phyloP scores from a whole-genome alignment of 2,329 filamentous ascomycete genomes.

The Penicillium sp. region DNA sequence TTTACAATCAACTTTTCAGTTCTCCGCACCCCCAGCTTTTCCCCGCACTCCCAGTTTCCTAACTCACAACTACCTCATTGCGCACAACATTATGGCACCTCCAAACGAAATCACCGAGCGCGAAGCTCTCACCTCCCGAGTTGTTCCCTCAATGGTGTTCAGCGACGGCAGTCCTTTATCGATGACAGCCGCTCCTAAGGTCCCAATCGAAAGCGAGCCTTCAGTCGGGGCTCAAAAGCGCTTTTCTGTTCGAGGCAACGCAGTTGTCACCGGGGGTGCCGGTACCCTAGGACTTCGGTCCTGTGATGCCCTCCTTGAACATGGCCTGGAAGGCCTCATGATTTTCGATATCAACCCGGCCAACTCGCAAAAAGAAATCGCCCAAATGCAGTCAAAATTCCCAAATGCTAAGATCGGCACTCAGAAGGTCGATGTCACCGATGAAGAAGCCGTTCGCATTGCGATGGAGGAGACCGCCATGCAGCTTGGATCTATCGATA shows the following conservation, averaged over 20 bases:
- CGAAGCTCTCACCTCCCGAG: conserved; percentile 17
- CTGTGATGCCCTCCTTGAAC: conserved; percentile 65
- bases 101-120: conserved; percentile 14
- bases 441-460: conserved; percentile 36
- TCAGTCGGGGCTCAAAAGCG: conserved; percentile 13
- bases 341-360: conserved; percentile 61
- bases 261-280: conserved; percentile 62
- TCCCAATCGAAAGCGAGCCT: conserved; percentile 4
- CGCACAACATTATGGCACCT: not conserved
- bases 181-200: conserved; percentile 7
- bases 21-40: not conserved
- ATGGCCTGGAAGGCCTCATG: conserved; percentile 60
- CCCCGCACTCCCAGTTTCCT: not conserved
- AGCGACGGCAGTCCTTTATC: conserved; percentile 18
- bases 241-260: conserved; percentile 24
- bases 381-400: conserved; percentile 54
- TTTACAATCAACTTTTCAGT: not conserved
- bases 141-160: conserved; percentile 18
- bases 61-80: not conserved
- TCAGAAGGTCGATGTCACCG: conserved; percentile 60
- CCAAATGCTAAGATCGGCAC: conserved; percentile 54
- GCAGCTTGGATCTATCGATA: conserved; percentile 54
- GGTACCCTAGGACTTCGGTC: conserved; percentile 63
- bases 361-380: conserved; percentile 40
- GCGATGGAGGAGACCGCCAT: conserved; percentile 21